Percentiles rank a stretch among this genome's conserved stretches.
Conservation (phyloP, 1,139 yeast species). For the Taphrina sp. region DNA sequence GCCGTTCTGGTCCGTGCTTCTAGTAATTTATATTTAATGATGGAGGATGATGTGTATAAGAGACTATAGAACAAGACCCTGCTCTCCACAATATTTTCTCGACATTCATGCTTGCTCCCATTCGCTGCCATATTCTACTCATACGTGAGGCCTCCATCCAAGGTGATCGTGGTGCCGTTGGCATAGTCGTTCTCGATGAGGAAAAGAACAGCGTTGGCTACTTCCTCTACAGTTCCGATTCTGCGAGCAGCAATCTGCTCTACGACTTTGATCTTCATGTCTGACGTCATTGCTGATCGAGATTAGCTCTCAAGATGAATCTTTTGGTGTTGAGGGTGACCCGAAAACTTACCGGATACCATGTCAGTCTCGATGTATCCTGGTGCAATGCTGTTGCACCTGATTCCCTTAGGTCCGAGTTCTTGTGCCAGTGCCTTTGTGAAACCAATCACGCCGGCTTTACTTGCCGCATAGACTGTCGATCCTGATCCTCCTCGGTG, state of each 20-base stretch:
- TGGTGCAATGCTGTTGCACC: conserved; percentile 69
- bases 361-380: conserved; percentile 80
- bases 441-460: conserved; percentile 68
- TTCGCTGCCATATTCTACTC: background rate
- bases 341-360: conserved; percentile 45
- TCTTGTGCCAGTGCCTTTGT: conserved; percentile 65
- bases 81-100: too few species aligned
- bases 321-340: too few species aligned
- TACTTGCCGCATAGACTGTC: conserved; percentile 72
- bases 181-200: conserved; percentile 41
- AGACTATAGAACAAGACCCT: too few species aligned
- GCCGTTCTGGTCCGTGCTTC: too few species aligned
- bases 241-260: conserved; percentile 40
- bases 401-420: conserved; percentile 50
- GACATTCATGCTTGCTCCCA: too few species aligned
- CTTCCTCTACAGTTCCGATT: conserved; percentile 41
- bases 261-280: conserved; percentile 36
- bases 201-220: conserved; percentile 45
- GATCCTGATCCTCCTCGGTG: conserved; percentile 57
- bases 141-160: conserved; percentile 44
- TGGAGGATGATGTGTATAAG: too few species aligned
- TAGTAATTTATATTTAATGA: too few species aligned
- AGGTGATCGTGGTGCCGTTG: conserved; percentile 43
- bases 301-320: too few species aligned
- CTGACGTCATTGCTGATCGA: conserved; percentile 35